Conservation (phyloP, 768 basidiomycete genomes). For the Butyriboletus loyo region DNA sequence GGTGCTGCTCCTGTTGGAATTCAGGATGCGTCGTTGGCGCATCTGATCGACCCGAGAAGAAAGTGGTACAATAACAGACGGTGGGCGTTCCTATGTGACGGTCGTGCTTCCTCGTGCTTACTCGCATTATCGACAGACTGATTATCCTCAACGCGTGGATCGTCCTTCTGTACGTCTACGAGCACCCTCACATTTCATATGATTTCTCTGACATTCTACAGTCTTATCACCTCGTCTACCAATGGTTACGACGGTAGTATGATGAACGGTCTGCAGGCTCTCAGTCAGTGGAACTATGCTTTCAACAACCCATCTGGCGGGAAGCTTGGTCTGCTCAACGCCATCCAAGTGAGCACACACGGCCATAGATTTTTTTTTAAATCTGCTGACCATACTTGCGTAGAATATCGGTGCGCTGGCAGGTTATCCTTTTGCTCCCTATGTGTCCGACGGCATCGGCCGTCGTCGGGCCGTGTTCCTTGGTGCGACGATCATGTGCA, state of each 20-base stretch:
- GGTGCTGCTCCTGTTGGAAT: constrained; percentile 35
- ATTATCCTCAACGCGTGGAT: constrained; percentile 70
- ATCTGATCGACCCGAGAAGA: constrained; percentile 60
- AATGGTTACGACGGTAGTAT: constrained; percentile 76
- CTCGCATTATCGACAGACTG: constrained; percentile 36
- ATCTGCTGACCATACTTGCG: not conserved
- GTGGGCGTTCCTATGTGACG: constrained; percentile 31
- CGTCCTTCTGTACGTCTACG: constrained; percentile 49
- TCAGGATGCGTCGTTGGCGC: constrained; percentile 39
- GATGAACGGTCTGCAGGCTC: constrained; percentile 77
- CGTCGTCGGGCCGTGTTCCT: constrained; percentile 64
- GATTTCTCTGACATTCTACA: constrained; percentile 21
- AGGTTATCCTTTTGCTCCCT: constrained; percentile 68
- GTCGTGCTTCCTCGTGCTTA: not conserved
- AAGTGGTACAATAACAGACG: constrained; percentile 79
- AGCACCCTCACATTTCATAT: not conserved
- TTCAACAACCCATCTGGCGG: constrained; percentile 58
- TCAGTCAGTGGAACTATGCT: constrained; percentile 58
- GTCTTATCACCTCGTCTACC: constrained; percentile 72
- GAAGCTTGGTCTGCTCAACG: constrained; percentile 66
- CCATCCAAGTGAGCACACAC: constrained; percentile 55
- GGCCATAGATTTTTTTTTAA: not conserved
- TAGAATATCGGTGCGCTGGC: constrained; percentile 70
- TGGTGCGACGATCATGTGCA: constrained; percentile 68
- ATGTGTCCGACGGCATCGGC: constrained; percentile 69